These are phyloP conservation scores for Desmodesmus armatus DNA, from an alignment of 139 green algal genomes.

Conservation along the genomic window DNA sequence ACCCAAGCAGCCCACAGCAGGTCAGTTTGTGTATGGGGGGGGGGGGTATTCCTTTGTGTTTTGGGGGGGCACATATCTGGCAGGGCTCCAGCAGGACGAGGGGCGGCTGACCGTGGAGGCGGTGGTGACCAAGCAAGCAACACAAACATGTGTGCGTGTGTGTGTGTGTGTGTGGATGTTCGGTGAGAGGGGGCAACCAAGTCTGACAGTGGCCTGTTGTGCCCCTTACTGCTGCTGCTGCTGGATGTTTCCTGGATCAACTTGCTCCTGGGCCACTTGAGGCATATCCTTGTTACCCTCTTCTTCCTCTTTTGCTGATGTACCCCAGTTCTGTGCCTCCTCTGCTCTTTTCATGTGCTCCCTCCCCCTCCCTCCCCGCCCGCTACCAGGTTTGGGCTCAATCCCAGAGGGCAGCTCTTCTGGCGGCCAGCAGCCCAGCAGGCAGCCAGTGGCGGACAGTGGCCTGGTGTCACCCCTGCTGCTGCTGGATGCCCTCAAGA, in stretches of 20 bases:
- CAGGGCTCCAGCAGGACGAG: background rate
- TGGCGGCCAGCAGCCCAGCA: slow-evolving; percentile 12
- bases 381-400: too few species aligned
- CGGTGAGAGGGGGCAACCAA: too few species aligned
- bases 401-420: too few species aligned
- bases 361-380: too few species aligned
- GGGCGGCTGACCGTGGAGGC: background rate
- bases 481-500: slow-evolving; percentile 28
- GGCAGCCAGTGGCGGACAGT: background rate
- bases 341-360: too few species aligned
- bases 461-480: slow-evolving; percentile 25
- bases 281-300: too few species aligned
- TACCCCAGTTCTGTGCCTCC: too few species aligned
- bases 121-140: background rate
- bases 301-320: too few species aligned
- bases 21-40: background rate
- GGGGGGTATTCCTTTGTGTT: background rate
- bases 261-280: too few species aligned
- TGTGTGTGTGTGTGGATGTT: too few species aligned
- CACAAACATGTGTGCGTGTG: too few species aligned
- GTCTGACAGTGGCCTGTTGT: too few species aligned
- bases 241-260: slow-evolving; percentile 3
- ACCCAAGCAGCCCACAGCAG: background rate
- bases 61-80: background rate
- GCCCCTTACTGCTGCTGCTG: slow-evolving; percentile 19